These are phyloP conservation scores for Phaeotremella fagi DNA, from an alignment of 768 basidiomycete species.

Conservation along the genomic window DNA sequence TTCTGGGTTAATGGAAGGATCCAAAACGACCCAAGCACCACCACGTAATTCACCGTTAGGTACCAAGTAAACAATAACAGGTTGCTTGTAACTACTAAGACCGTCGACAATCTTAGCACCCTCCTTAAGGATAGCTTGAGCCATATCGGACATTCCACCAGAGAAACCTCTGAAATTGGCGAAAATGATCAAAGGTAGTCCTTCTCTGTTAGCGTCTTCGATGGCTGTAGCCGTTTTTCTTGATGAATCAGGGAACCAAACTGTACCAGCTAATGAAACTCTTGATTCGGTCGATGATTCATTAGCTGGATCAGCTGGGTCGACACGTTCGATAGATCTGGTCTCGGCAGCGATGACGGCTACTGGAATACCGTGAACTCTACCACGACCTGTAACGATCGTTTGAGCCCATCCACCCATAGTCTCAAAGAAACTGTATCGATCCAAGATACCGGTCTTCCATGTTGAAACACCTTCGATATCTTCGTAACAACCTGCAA, in stretches of 20 bases:
- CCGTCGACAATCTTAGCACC: conserved; percentile 99
- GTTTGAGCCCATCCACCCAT: conserved; percentile 99
- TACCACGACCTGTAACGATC: conserved; percentile 92
- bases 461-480: conserved; percentile 58
- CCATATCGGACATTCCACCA: conserved; percentile 62
- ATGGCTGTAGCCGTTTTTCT: conserved; percentile 99
- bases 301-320: conserved; percentile 97
- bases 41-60: conserved; percentile 98
- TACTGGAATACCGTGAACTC: conserved; percentile 92
- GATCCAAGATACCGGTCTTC: conserved; percentile 92
- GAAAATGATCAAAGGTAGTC: conserved; percentile 93
- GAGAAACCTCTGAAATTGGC: conserved; percentile 99
- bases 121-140: conserved; percentile 93
- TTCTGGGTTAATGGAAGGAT: conserved; percentile 91
- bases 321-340: conserved; percentile 89
- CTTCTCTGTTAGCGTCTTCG: conserved; percentile 97
- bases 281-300: conserved; percentile 92
- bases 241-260: conserved; percentile 99
- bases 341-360: conserved; percentile 89
- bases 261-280: conserved; percentile 95
- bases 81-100: conserved; percentile 91
- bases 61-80: conserved; percentile 96
- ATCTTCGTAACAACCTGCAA: conserved; percentile 89
- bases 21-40: conserved; percentile 98
- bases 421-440: conserved; percentile 96